phyloP scores from a whole-genome alignment of 768 basidiomycete species.

The Naganishia friedmannii region DNA sequence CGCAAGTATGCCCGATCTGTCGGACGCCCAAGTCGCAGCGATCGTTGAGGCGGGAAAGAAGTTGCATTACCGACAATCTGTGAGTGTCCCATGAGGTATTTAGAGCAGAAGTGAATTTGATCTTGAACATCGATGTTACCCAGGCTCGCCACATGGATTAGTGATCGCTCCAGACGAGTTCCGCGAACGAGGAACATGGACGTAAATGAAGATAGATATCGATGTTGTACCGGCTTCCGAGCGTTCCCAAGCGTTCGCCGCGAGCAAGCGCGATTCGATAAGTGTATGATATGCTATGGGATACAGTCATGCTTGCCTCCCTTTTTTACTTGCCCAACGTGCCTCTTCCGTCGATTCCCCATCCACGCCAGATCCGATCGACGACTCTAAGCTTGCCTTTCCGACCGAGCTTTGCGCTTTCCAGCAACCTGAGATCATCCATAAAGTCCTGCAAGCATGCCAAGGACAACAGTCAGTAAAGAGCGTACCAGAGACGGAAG shows the following conservation, averaged over 20 bases:
- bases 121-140: background rate
- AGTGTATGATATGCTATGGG: background rate
- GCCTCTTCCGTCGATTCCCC: slow-evolving; percentile 57
- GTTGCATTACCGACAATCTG: background rate
- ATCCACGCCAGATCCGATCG: slow-evolving; percentile 83
- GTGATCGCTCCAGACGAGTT: no score
- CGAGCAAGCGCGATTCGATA: background rate
- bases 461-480: background rate
- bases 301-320: background rate
- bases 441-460: slow-evolving; percentile 63
- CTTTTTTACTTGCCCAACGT: slow-evolving; percentile 3
- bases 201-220: background rate
- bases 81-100: background rate
- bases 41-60: background rate
- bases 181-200: no score
- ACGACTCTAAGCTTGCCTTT: slow-evolving; percentile 73
- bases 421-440: slow-evolving; percentile 77
- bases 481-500: background rate
- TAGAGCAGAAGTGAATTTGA: background rate
- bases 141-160: background rate
- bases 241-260: no score
- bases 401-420: slow-evolving; percentile 66
- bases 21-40: background rate
- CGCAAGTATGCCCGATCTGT: background rate
- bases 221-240: background rate